Conservation (phyloP, 768 basidiomycete species). For the Austroboletus festivus region DNA sequence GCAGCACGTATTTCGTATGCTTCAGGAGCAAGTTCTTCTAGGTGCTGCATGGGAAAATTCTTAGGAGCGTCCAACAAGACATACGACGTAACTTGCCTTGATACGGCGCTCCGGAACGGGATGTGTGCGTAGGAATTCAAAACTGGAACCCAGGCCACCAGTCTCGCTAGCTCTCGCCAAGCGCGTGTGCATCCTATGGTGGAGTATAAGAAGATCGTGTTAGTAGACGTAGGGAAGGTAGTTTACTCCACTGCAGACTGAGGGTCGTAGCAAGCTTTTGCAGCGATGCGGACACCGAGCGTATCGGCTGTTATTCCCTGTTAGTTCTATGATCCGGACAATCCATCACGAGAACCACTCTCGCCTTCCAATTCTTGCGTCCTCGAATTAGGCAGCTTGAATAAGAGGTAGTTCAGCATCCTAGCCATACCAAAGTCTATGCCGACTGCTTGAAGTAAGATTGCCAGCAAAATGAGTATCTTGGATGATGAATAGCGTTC, state of each 20-base stretch:
- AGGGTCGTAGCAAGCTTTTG: conserved; percentile 87
- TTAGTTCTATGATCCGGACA: conserved; percentile 1
- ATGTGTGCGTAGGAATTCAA: conserved; percentile 79
- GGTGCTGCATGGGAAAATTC: conserved; percentile 33
- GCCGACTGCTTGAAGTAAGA: conserved; percentile 47
- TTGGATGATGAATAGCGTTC: conserved; percentile 43
- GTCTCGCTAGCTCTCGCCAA: conserved; percentile 55
- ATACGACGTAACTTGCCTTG: conserved; percentile 44
- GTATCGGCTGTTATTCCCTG: conserved; percentile 59
- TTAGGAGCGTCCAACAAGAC: background rate
- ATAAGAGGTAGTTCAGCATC: conserved; percentile 46
- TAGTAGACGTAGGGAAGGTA: background rate
- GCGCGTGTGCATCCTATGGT: conserved; percentile 64
- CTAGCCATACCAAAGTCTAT: conserved; percentile 53
- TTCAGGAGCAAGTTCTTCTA: conserved; percentile 55
- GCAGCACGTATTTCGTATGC: conserved; percentile 52
- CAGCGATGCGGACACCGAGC: conserved; percentile 77
- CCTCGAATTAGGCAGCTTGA: conserved; percentile 81
- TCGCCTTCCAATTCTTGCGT: conserved; percentile 78
- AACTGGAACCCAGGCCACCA: conserved; percentile 21
- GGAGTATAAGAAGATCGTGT: background rate
- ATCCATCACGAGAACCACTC: background rate
- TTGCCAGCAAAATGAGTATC: conserved; percentile 39
- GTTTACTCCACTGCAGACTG: conserved; percentile 64
- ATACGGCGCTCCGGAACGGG: conserved; percentile 72